Evolutionary conservation across 2,329 filamentous ascomycete genomes (phyloP).

Genomic region (Penicillium janthinellum): DNA sequence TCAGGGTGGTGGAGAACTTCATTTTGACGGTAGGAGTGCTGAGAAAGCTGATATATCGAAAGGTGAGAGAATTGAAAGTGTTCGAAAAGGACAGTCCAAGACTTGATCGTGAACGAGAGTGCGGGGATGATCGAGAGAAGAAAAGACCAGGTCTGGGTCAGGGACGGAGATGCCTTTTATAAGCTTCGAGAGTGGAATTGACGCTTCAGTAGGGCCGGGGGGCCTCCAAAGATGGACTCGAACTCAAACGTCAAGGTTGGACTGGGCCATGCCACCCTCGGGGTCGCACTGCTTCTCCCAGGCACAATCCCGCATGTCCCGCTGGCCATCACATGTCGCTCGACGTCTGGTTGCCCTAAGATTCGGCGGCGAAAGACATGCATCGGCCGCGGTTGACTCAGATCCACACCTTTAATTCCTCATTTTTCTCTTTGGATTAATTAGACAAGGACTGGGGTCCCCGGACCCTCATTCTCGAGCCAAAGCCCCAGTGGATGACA

Average conservation of each 20-base stretch:
- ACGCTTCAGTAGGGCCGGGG: neutral
- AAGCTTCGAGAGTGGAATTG: slow-evolving; percentile 17
- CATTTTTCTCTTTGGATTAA: slow-evolving; percentile 2
- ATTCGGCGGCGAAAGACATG: slow-evolving; percentile 6
- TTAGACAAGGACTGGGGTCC: slow-evolving; percentile 9
- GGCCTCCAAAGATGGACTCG: neutral
- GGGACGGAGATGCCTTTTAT: slow-evolving; percentile 25
- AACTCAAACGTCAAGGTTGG: neutral
- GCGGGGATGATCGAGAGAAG: slow-evolving; percentile 10
- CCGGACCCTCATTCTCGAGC: slow-evolving; percentile 12
- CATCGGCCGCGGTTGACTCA: slow-evolving; percentile 23
- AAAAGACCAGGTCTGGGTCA: slow-evolving; percentile 5
- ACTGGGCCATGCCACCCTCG: slow-evolving; percentile 1
- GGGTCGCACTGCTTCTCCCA: slow-evolving; percentile 12
- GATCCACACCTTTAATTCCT: neutral
- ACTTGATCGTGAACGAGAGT: slow-evolving; percentile 19
- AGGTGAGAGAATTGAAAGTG: neutral
- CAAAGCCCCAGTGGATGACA: slow-evolving; percentile 16
- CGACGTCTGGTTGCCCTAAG: slow-evolving; percentile 18
- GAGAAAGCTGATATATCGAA: slow-evolving; percentile 1
- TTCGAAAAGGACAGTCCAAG: slow-evolving; percentile 27
- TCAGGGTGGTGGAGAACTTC: slow-evolving; percentile 34
- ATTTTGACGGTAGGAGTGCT: slow-evolving; percentile 28
- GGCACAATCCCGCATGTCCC: neutral
- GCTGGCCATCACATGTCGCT: slow-evolving; percentile 10